phyloP scores from a whole-genome alignment of 2,329 filamentous ascomycete genomes.

The Aaosphaeria pasadenensis region DNA sequence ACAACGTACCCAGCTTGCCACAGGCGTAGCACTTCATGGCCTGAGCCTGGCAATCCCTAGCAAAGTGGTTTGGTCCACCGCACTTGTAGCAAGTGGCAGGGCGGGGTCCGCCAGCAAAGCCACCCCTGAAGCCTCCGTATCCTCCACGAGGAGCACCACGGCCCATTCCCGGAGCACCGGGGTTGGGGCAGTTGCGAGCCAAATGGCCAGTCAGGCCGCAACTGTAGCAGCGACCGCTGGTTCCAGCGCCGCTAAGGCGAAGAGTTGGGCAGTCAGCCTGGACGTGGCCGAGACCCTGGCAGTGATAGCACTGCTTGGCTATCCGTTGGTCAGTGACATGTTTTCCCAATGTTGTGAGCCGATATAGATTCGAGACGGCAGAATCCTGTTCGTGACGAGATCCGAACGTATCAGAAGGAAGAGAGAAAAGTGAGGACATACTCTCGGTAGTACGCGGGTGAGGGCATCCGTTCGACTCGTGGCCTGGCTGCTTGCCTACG shows the following conservation, averaged over 20 bases:
- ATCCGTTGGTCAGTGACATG: slow-evolving; percentile 3
- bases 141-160: slow-evolving; percentile 60
- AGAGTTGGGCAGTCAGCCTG: slow-evolving; percentile 98
- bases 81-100: slow-evolving; percentile 68
- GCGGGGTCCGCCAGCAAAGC: slow-evolving; percentile 66
- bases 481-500: slow-evolving; percentile 79
- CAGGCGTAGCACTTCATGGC: slow-evolving; percentile 99
- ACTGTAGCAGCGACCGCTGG: slow-evolving; percentile 91
- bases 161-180: slow-evolving; percentile 56
- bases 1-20: slow-evolving; percentile 65
- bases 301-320: slow-evolving; percentile 99
- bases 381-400: too few species aligned
- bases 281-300: slow-evolving; percentile 95
- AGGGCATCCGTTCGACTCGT: slow-evolving; percentile 97
- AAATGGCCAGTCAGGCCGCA: slow-evolving; percentile 92
- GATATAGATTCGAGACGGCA: too few species aligned
- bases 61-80: slow-evolving; percentile 92
- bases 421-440: slow-evolving; percentile 40
- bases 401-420: too few species aligned
- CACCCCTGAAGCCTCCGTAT: slow-evolving; percentile 69
- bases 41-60: slow-evolving; percentile 95
- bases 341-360: too few species aligned
- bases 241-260: slow-evolving; percentile 76
- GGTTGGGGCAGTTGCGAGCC: slow-evolving; percentile 83
- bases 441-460: slow-evolving; percentile 92